Evolutionary conservation across 768 basidiomycete species (phyloP).

Genomic region (Trichaptum fuscoviolaceum): DNA sequence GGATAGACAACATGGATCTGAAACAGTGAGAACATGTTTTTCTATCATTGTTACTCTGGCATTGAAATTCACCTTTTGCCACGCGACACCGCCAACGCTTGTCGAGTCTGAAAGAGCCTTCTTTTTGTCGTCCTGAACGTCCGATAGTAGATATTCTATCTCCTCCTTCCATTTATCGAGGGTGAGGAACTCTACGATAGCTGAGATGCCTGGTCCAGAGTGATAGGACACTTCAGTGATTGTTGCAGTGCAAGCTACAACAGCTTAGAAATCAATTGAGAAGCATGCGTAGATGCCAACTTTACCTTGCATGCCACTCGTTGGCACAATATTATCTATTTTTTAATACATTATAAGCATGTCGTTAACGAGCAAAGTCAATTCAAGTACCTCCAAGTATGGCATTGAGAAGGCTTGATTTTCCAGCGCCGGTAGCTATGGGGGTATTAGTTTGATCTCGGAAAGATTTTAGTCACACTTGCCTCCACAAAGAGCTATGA

Average conservation of each 20-base stretch:
- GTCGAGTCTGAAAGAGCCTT: conserved; percentile 48
- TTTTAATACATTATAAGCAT: conserved; percentile 1
- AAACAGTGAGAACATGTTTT: background rate
- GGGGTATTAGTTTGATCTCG: conserved; percentile 4
- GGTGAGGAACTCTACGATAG: conserved; percentile 53
- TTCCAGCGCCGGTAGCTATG: conserved; percentile 55
- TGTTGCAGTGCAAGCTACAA: conserved; percentile 57
- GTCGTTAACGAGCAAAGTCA: conserved; percentile 4
- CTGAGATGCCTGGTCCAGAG: conserved; percentile 47
- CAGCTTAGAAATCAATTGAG: background rate
- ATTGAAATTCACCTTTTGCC: conserved; percentile 42
- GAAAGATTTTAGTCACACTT: conserved; percentile 12
- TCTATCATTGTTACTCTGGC: background rate
- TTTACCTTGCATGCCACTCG: conserved; percentile 58
- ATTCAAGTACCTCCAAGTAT: conserved; percentile 44
- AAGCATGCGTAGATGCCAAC: conserved; percentile 6
- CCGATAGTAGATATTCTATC: conserved; percentile 46
- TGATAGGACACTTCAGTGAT: conserved; percentile 60
- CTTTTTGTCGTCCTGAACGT: conserved; percentile 48
- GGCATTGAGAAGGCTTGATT: conserved; percentile 57
- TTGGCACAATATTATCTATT: conserved; percentile 57
- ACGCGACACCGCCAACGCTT: conserved; percentile 56
- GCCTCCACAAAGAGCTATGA: conserved; percentile 66
- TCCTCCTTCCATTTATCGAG: conserved; percentile 54
- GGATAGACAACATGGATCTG: conserved; percentile 63